Evolutionary conservation across 192 early-diverging fungal genomes (phyloP).

Genomic region (Coemansia sp.): DNA sequence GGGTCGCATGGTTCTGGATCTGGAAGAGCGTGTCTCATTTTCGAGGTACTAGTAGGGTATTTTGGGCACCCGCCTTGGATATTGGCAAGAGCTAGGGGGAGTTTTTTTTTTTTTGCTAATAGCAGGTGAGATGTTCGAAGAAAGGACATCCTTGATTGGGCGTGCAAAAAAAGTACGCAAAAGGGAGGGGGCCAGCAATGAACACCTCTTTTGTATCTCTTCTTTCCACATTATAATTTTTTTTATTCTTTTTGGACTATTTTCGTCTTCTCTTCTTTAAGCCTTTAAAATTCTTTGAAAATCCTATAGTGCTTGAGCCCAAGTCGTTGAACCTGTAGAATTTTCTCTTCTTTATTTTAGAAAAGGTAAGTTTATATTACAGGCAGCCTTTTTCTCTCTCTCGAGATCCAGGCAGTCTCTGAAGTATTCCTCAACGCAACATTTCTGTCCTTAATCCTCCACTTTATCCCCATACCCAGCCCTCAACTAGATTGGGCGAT

Average conservation of each 20-base stretch:
- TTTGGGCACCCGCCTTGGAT: background rate
- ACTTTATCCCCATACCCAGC: background rate
- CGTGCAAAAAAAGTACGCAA: background rate
- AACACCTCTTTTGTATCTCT: background rate
- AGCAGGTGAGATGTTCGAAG: background rate
- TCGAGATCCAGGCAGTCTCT: background rate
- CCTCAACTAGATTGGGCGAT: background rate
- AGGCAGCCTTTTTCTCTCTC: background rate
- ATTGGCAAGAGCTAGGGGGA: background rate
- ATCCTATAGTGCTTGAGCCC: conserved; percentile 2
- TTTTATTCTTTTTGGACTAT: conserved; percentile 4
- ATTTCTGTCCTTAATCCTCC: background rate
- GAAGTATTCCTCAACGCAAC: background rate
- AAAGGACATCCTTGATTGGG: background rate
- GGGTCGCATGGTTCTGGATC: background rate
- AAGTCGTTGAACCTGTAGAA: background rate
- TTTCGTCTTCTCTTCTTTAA: background rate
- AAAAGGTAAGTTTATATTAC: background rate
- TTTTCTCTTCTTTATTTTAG: background rate
- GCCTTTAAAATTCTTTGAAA: conserved; percentile 2
- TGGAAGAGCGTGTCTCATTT: background rate
- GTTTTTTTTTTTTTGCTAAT: background rate
- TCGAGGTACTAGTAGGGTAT: background rate
- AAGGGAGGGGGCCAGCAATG: background rate
- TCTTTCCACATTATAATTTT: conserved; percentile 5